phyloP scores from a whole-genome alignment of 306 rosid species.

The Citrullus mucosospermus region DNA sequence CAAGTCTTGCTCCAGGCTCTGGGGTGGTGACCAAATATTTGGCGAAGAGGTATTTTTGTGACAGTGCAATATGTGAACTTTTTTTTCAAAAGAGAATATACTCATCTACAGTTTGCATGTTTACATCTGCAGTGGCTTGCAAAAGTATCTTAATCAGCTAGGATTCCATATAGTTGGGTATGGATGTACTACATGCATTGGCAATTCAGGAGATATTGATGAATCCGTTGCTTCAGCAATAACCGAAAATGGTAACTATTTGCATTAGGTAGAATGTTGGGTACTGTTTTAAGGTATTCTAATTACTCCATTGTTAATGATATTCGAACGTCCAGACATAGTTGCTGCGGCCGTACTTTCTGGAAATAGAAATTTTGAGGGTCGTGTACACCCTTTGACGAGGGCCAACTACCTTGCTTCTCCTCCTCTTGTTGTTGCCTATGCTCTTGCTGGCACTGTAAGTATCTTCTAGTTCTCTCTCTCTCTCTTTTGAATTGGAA shows the following conservation, averaged over 20 bases:
- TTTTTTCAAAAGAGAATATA: background rate
- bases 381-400: constrained; percentile 90
- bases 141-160: constrained; percentile 75
- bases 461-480: constrained; percentile 8
- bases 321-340: constrained; percentile 37
- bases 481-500: background rate
- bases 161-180: constrained; percentile 89
- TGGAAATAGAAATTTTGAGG: constrained; percentile 96
- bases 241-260: constrained; percentile 56
- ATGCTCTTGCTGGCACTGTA: constrained; percentile 97
- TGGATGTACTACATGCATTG: constrained; percentile 98
- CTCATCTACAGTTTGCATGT: background rate
- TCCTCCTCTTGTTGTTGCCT: constrained; percentile 97
- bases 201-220: constrained; percentile 88
- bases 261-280: background rate
- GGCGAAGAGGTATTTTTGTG: constrained; percentile 44
- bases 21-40: constrained; percentile 94
- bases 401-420: constrained; percentile 98
- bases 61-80: background rate
- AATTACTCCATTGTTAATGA: constrained; percentile 14
- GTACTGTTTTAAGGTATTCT: background rate
- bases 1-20: constrained; percentile 98
- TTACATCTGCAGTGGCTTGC: constrained; percentile 57
- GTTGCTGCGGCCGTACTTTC: constrained; percentile 96
- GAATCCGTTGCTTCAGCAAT: constrained; percentile 81